Conservation (phyloP, 164 flowering plant species). For the Malania oleifera region DNA sequence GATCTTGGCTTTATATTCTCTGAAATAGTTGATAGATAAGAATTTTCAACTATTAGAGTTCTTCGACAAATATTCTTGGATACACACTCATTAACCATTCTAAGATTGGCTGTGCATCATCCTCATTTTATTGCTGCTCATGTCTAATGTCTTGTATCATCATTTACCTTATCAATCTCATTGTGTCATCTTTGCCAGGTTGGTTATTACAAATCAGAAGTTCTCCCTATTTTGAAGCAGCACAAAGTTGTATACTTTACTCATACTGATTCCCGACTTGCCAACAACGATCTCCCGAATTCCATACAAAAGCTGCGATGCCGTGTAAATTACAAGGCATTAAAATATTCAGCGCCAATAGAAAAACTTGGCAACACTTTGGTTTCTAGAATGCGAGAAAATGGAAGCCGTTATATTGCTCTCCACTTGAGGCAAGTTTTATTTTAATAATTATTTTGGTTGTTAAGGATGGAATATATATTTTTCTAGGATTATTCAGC, state of each 20-base stretch:
- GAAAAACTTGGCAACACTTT: slow-evolving; percentile 79
- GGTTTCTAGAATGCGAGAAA: slow-evolving; percentile 69
- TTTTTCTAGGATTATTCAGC: too few relatives aligned
- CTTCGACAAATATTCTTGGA: background rate
- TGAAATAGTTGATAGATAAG: background rate
- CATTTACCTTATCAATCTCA: background rate
- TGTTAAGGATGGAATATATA: background rate
- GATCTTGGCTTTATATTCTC: background rate
- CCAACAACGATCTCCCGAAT: slow-evolving; percentile 75
- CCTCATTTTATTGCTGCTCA: background rate
- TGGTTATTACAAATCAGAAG: slow-evolving; percentile 71
- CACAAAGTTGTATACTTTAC: slow-evolving; percentile 91
- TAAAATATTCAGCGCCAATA: slow-evolving; percentile 78
- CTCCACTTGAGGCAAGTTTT: slow-evolving; percentile 80
- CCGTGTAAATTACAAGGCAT: slow-evolving; percentile 79
- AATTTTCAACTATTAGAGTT: too few relatives aligned
- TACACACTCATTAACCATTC: background rate
- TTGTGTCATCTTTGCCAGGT: slow-evolving; percentile 42
- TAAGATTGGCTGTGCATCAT: background rate
- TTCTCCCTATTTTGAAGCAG: slow-evolving; percentile 81
- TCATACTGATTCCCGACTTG: slow-evolving; percentile 91
- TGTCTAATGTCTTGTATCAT: background rate
- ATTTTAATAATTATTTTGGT: background rate
- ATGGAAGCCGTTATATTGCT: slow-evolving; percentile 74
- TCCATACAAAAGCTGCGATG: slow-evolving; percentile 91